Evolutionary conservation across 352 stramenopile genomes (phyloP), one percentile per base, ranked within the genome.

Genomic region (Phytophthora constricta): DNA sequence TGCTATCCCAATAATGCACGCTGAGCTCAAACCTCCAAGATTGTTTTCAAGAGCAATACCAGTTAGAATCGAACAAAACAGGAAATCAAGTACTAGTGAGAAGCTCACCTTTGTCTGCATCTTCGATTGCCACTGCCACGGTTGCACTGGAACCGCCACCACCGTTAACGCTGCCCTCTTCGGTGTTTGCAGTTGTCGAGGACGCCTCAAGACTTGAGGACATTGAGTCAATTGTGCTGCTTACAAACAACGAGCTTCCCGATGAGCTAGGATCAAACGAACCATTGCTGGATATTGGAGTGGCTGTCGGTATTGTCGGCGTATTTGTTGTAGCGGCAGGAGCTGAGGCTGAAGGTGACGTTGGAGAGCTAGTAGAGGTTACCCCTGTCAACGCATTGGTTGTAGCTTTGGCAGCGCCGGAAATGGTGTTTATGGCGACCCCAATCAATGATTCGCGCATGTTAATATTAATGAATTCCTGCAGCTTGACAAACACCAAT

Each of bases 361-460:
- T 41, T 28, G 34, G 5, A 7, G 49, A n/a, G 39, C n/a, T 31
- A 20, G 16, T 22, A 19, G 59, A n/a, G 17, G 39, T 39, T 16
- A 42, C 37, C 4, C 31, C 41, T 2, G 50, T 51, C 20, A 67
- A 55, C 19, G 50, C 53, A 50, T 67, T 31, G 16, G 50, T 23
- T 50, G 59, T 61, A 28, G 31, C n/a, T 49, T 23, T 45, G 11
- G 33, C 50, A 23, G 31, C 50, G 45, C 43, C 20, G 8, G 42
- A 42, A 50, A 61, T 61, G 4, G 50, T 56, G 19, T 67, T 27
- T 7, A 56, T 49, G 17, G 58, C 41, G 16, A 19, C 16, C 28
- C 28, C 42, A 20, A 59, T 66, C 4, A 66, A 34, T 27, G 58
- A 59, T 42, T 59, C 48, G 11, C 22, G 49, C 58, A 59, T 66